Evolutionary conservation across 2,329 filamentous ascomycete genomes (phyloP).

Genomic region (Ophiostoma tasmaniense): DNA sequence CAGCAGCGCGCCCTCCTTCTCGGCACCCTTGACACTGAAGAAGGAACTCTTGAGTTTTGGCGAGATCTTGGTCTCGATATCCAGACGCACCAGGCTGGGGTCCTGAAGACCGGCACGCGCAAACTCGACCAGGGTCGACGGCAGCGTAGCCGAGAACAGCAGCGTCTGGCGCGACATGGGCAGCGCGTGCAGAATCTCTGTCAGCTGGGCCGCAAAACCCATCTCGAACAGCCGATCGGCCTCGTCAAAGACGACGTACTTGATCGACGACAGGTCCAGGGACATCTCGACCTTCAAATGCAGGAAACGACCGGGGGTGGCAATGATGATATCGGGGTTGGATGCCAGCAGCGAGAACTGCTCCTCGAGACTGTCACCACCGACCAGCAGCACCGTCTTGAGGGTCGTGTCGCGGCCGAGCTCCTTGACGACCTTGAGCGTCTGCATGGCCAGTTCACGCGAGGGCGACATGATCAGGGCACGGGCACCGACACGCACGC

Average conservation of each 20-base stretch:
- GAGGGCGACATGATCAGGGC: conserved; percentile 87
- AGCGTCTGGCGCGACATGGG: conserved; percentile 80
- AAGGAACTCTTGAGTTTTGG: conserved; percentile 93
- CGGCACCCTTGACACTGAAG: conserved; percentile 82
- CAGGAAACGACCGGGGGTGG: conserved; percentile 89
- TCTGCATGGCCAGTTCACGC: conserved; percentile 89
- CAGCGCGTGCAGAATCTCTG: conserved; percentile 84
- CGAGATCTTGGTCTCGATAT: conserved; percentile 92
- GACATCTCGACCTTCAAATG: conserved; percentile 97
- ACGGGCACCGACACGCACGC: conserved; percentile 73
- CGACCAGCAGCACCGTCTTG: conserved; percentile 81
- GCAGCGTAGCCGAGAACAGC: conserved; percentile 89
- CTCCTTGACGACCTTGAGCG: conserved; percentile 92
- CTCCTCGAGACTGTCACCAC: conserved; percentile 91
- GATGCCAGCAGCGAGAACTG: conserved; percentile 88
- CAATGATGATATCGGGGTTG: conserved; percentile 96
- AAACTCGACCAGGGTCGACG: conserved; percentile 91
- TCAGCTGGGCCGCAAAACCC: conserved; percentile 90
- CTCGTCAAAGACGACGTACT: conserved; percentile 95
- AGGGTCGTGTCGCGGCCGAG: conserved; percentile 84
- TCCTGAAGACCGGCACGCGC: conserved; percentile 89
- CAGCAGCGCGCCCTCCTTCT: conserved; percentile 87
- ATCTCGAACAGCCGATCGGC: conserved; percentile 96
- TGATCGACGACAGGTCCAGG: conserved; percentile 79
- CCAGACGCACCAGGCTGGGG: conserved; percentile 78